phyloP scores from a whole-genome alignment of 2,329 filamentous ascomycete genomes.

The Seiridium unicorne region DNA sequence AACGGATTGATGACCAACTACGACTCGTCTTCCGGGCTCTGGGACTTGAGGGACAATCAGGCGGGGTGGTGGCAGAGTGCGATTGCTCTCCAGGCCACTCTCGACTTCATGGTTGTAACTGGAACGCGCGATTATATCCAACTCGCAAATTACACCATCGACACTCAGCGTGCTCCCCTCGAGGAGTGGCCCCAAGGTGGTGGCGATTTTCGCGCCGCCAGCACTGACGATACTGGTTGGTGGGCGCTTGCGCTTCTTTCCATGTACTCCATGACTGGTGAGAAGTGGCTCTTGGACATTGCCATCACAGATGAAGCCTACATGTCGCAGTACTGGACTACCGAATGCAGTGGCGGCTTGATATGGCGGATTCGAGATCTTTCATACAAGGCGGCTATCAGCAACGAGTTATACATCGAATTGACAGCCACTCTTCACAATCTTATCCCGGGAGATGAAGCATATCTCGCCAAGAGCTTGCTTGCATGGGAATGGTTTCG shows the following conservation, averaged over 20 bases:
- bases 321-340: constrained; percentile 42
- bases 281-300: constrained; percentile 41
- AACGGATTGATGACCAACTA: constrained; percentile 1
- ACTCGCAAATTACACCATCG: constrained; percentile 27
- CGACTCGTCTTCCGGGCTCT: not conserved
- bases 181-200: constrained; percentile 33
- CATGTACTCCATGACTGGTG: constrained; percentile 43
- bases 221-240: constrained; percentile 47
- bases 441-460: constrained; percentile 30
- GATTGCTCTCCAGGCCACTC: constrained; percentile 31
- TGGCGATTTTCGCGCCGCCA: constrained; percentile 36
- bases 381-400: constrained; percentile 39
- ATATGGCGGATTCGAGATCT: constrained; percentile 44
- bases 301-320: constrained; percentile 47
- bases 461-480: constrained; percentile 38
- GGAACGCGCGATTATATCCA: constrained; percentile 26
- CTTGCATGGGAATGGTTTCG: constrained; percentile 42
- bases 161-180: constrained; percentile 30
- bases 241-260: constrained; percentile 50
- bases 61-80: constrained; percentile 37
- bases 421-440: constrained; percentile 43
- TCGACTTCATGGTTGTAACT: constrained; percentile 34
- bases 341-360: constrained; percentile 38
- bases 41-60: not conserved
- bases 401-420: constrained; percentile 46